Evolutionary conservation across 805 yeast species (phyloP), one percentile per base, ranked within the genome.

Genomic region (Metschnikowia proteae): DNA sequence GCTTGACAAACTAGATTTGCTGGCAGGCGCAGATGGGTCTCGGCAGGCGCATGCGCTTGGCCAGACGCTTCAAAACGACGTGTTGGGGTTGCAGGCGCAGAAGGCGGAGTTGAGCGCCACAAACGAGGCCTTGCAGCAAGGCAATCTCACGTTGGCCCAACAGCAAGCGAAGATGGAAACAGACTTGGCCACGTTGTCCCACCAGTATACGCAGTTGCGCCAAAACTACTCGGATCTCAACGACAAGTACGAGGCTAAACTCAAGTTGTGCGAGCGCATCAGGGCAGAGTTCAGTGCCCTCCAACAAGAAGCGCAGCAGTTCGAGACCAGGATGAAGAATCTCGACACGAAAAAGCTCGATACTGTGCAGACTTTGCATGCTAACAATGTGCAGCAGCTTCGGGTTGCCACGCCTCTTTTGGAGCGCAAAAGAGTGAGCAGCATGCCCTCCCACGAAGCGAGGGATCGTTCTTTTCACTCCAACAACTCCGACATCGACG

Each of bases 161-260:
- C 34, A 27, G 27, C 33, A 25, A 5, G 25, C 37, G 9, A 35
- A 27, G 22, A 28, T 34, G 28, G 58, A 61, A 42, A 58, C 64
- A 7, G 96, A 87, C 55, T 80, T 84, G 55, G 66, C 74, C 47
- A 87, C 83, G 64, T 78, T 81, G 49, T 68, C 79, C 46, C 80
- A 76, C 51, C 96, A 89, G 4, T 79, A 86, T 43, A 70, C 74
- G 44, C 96, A 90, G 61, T 75, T 90, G 47, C 74, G 82, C 27
- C 84, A 82, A 54, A 61, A 62, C 35, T 67, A 65, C 38, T 46
- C 50, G 2, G 45, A 43, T 17, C 54, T 69, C 43, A 48, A 56
- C 23, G 35, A 45, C 9, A 52, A 52, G 3, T 68, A 67, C 48
- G 57, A 56, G n/a, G 43, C 55, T 5, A 67, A 67, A 48, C 60